Evolutionary conservation across 2,329 filamentous ascomycete genomes (phyloP), one percentile per base, ranked within the genome.

Genomic region (Fonsecaea pedrosoi): DNA sequence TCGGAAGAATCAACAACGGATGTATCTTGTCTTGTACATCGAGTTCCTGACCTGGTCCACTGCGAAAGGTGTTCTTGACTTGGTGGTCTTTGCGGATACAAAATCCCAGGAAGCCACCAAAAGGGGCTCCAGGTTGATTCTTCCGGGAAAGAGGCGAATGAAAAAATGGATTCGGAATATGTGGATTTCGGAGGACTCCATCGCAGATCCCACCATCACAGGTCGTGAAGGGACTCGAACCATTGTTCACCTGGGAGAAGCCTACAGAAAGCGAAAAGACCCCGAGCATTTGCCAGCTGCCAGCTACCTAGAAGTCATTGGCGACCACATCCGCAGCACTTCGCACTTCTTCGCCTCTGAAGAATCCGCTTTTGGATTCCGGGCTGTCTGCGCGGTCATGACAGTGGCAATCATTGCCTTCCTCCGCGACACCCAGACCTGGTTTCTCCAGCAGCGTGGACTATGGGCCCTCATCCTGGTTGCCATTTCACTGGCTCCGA

Each of bases 251-350:
- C 45, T 50, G 3, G 45, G 45, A 30, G 45, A 50, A 50, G 45
- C 45, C 21, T 50, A 50, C 21, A 50, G 10, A 50, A 50, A 50
- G 8, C 58, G 34, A n/a, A 35, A 35, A 60, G 89, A 93, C 70
- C 90, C 90, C 0, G 90, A 93, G 73, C 91, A 92, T 76, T 78
- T 92, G 0, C 89, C 89, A 0, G 84, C 91, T 0, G 76, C 78
- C 7, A 91, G 84, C 18, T 71, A 75, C 0, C 87, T 86, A 80
- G 82, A 93, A 74, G 84, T 79, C 21, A 79, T 87, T 58, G 89
- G 90, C 0, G 85, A 92, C 70, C 76, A 76, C 1, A 66, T 92
- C 4, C 82, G 90, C 18, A 77, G 78, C 2, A 77, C 90, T 3
- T 82, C 87, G 0, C 77, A 79, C 13, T 86, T 91, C 67, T 78